Conservation (phyloP, 768 basidiomycete genomes). For the Leccinum imitatum region DNA sequence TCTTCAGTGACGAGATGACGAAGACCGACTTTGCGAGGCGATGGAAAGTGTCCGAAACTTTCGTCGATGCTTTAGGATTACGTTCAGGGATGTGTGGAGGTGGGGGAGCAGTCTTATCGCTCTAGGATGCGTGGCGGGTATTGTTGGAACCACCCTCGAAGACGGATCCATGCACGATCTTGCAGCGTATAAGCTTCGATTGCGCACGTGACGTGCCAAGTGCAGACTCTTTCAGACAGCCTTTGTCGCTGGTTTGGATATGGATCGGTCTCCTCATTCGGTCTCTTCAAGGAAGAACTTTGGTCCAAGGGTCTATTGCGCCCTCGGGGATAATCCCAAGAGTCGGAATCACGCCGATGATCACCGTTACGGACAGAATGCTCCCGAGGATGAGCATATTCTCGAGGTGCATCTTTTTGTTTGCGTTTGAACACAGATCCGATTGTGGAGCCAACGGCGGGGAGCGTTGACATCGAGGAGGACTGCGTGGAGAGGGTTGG, state of each 20-base stretch:
- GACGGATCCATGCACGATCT: constrained; percentile 16
- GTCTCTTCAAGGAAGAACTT: constrained; percentile 24
- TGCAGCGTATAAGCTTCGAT: constrained; percentile 12
- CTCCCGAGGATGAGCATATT: constrained; percentile 19
- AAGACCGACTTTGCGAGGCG: constrained; percentile 37
- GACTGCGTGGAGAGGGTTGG: constrained; percentile 21
- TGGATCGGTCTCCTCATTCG: constrained; percentile 21
- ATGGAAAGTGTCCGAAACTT: constrained; percentile 35
- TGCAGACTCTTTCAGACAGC: constrained; percentile 27
- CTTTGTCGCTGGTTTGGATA: constrained; percentile 30
- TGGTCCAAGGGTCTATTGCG: constrained; percentile 16
- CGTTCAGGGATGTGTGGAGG: constrained; percentile 3
- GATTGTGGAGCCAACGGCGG: constrained; percentile 44
- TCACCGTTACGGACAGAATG: constrained; percentile 20
- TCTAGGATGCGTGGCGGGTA: constrained; percentile 2
- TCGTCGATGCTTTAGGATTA: constrained; percentile 7
- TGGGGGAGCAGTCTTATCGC: constrained; percentile 5
- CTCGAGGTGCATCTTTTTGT: constrained; percentile 24
- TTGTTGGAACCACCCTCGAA: constrained; percentile 6
- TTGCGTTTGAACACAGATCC: constrained; percentile 40
- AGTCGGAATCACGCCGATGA: constrained; percentile 26
- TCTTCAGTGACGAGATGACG: constrained; percentile 7
- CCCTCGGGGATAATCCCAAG: constrained; percentile 22
- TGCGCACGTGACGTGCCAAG: neutral
- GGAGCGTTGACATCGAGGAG: constrained; percentile 23